Conservation (phyloP, 225 moss, liverwort and hornwort species). For the Bryoerythrophyllum caledonicum region DNA sequence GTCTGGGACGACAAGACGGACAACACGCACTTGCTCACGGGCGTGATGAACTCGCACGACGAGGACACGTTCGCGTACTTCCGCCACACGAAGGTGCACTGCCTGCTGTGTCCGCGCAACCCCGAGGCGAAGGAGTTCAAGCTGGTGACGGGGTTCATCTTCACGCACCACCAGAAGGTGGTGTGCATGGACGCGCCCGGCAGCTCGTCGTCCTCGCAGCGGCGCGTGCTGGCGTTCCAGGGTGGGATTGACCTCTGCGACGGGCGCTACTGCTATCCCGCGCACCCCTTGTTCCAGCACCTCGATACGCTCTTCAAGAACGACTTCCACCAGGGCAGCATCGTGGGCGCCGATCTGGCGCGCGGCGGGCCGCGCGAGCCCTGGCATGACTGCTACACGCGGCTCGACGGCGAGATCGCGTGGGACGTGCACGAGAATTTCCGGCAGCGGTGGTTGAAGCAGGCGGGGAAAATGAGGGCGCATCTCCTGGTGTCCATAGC, state of each 20-base stretch:
- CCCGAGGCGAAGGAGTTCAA: conserved; percentile 64
- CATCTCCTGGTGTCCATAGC: conserved; percentile 50
- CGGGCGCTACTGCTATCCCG: conserved; percentile 73
- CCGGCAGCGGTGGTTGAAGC: conserved; percentile 67
- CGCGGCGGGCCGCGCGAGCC: conserved; percentile 81
- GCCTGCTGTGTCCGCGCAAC: conserved; percentile 72
- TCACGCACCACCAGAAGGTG: conserved; percentile 95
- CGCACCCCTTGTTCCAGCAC: conserved; percentile 78
- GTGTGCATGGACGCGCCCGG: conserved; percentile 76
- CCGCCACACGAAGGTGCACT: conserved; percentile 62
- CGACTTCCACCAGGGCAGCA: conserved; percentile 83
- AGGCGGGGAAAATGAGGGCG: conserved; percentile 39
- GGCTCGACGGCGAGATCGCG: conserved; percentile 74
- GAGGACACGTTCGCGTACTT: conserved; percentile 81
- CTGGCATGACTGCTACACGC: conserved; percentile 84
- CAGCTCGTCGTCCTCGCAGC: conserved; percentile 26
- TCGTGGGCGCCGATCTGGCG: conserved; percentile 48
- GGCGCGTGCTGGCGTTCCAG: conserved; percentile 67
- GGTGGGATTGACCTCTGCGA: conserved; percentile 84
- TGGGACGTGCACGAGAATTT: conserved; percentile 92
- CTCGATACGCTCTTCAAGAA: conserved; percentile 71
- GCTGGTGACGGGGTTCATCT: conserved; percentile 59
- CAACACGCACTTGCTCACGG: conserved; percentile 56
- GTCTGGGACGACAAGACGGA: conserved; percentile 88
- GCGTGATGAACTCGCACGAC: conserved; percentile 88